phyloP scores from a whole-genome alignment of 495 filamentous ascomycete genomes.

The Annulohypoxylon maeteangense region DNA sequence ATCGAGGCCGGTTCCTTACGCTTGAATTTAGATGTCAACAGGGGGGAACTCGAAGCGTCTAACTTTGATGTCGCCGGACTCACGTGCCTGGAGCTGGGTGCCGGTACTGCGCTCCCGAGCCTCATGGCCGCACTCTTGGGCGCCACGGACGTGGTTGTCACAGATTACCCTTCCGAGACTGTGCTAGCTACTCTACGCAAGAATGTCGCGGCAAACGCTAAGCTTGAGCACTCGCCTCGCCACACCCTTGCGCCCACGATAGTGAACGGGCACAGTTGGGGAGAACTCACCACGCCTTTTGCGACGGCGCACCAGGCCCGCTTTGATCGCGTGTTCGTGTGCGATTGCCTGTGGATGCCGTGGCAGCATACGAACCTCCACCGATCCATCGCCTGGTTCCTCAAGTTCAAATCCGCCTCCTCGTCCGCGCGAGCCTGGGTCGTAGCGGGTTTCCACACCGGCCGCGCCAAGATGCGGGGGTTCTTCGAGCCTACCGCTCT shows the following conservation, averaged over 20 bases:
- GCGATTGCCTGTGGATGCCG: slow-evolving; percentile 90
- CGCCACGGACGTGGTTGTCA: slow-evolving; percentile 70
- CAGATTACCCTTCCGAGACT: slow-evolving; percentile 79
- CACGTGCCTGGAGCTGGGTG: slow-evolving; percentile 63
- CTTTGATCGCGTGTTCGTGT: slow-evolving; percentile 78
- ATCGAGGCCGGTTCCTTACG: slow-evolving; percentile 62
- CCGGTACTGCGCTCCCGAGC: slow-evolving; percentile 78
- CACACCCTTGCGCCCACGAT: slow-evolving; percentile 43
- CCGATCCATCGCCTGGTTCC: slow-evolving; percentile 76
- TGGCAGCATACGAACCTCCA: slow-evolving; percentile 78
- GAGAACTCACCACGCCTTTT: slow-evolving; percentile 66
- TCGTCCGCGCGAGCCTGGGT: slow-evolving; percentile 67
- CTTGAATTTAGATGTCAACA: slow-evolving; percentile 21
- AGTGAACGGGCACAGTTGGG: slow-evolving; percentile 80
- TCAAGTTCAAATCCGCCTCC: slow-evolving; percentile 48
- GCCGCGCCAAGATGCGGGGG: slow-evolving; percentile 71
- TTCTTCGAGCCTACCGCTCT: slow-evolving; percentile 76
- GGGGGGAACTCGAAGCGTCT: background rate
- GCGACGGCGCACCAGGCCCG: slow-evolving; percentile 58
- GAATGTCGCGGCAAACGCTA: slow-evolving; percentile 63
- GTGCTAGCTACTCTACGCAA: slow-evolving; percentile 68
- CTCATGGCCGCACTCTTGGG: slow-evolving; percentile 72
- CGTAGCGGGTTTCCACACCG: slow-evolving; percentile 86
- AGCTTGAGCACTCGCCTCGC: slow-evolving; percentile 36
- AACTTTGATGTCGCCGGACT: slow-evolving; percentile 53